A percentile compares a stretch with the other conserved stretches of the same genome.
Conservation (phyloP, 177 flowering plant species). For the Vitis hybrid region DNA sequence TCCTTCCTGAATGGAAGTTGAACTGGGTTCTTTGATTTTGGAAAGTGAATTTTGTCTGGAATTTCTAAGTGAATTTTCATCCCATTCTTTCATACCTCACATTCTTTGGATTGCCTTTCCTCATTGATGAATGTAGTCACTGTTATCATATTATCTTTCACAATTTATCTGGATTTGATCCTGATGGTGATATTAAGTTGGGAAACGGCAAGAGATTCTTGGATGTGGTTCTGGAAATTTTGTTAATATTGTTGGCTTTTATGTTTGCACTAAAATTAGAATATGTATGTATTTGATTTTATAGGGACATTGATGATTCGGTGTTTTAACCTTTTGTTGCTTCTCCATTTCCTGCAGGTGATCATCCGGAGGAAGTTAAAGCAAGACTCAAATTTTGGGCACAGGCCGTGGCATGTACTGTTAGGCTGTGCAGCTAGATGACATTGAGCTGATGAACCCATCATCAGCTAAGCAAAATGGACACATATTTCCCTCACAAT, state of each 20-base stretch:
- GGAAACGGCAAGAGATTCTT: too few species aligned
- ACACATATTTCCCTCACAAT: background rate
- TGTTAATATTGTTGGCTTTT: too few species aligned
- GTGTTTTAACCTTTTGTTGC: background rate
- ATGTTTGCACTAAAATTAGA: too few species aligned
- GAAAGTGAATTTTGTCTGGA: background rate
- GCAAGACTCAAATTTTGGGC: constrained; percentile 77
- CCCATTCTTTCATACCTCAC: too few species aligned
- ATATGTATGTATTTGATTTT: too few species aligned
- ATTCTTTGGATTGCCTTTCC: too few species aligned
- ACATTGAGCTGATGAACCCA: background rate
- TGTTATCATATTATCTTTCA: background rate
- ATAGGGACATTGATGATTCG: too few species aligned
- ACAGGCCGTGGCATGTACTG: constrained; percentile 74
- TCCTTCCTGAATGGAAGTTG: too few species aligned
- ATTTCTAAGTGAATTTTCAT: background rate
- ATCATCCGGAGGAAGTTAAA: constrained; percentile 71
- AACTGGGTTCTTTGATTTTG: constrained; percentile 1
- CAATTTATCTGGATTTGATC: background rate
- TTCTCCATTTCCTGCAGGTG: constrained; percentile 37
- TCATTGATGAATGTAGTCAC: background rate
- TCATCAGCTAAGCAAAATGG: background rate
- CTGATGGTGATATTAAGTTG: too few species aligned
- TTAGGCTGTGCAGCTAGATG: constrained; percentile 50
- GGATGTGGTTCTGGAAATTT: too few species aligned